These are phyloP conservation scores for Dimargaris cristalligena DNA, from an alignment of 192 early-diverging fungal species.

Conservation along the genomic window DNA sequence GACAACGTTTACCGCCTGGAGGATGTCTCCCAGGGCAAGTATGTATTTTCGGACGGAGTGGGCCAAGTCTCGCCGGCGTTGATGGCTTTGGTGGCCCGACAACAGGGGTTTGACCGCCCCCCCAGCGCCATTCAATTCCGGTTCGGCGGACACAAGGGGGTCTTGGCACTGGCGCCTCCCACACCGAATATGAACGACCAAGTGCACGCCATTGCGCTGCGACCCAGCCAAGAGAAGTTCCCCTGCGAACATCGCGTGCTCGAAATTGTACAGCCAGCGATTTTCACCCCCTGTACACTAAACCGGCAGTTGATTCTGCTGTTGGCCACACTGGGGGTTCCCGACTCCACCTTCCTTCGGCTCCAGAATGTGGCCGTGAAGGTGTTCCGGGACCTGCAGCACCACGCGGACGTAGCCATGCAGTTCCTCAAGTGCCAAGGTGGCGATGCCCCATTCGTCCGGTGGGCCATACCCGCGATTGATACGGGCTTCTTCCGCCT, in stretches of 20 bases:
- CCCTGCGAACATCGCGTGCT: conserved; percentile 26
- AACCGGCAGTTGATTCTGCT: conserved; percentile 51
- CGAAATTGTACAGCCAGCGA: conserved; percentile 39
- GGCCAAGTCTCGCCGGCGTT: conserved; percentile 39
- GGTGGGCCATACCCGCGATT: conserved; percentile 25
- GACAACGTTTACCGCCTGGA: conserved; percentile 26
- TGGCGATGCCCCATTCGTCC: conserved; percentile 25
- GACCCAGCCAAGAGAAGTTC: conserved; percentile 44
- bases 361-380: conserved; percentile 26
- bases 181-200: conserved; percentile 14
- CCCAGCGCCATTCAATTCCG: conserved; percentile 60
- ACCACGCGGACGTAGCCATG: conserved; percentile 18
- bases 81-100: conserved; percentile 22
- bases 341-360: conserved; percentile 33
- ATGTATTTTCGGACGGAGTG: conserved; percentile 56
- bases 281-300: conserved; percentile 31
- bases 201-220: conserved; percentile 21
- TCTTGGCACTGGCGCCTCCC: conserved; percentile 23
- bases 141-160: conserved; percentile 46
- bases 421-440: conserved; percentile 21
- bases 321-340: conserved; percentile 34
- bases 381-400: conserved; percentile 21
- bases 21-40: conserved; percentile 40
- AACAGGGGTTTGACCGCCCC: conserved; percentile 17
- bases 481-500: conserved; percentile 26